phyloP scores from a whole-genome alignment of 805 yeast genomes.

The Wickerhamiella galacta region DNA sequence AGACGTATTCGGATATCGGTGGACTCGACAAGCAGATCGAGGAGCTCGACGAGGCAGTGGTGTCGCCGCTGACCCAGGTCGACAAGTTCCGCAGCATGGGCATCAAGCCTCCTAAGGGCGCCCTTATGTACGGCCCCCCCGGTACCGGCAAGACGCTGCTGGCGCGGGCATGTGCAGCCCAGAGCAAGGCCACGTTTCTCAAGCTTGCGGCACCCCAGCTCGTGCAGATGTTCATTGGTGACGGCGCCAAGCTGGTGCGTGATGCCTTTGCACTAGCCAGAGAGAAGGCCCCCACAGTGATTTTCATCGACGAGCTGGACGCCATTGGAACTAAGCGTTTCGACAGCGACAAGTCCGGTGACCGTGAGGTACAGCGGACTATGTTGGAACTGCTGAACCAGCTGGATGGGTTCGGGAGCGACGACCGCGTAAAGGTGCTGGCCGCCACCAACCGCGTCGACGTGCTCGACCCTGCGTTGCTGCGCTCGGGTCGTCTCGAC shows the following conservation, averaged over 20 bases:
- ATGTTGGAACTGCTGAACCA: conserved; percentile 96
- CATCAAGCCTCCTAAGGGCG: conserved; percentile 96
- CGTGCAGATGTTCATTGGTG: conserved; percentile 97
- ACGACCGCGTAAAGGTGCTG: conserved; percentile 89
- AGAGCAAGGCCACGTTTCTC: conserved; percentile 90
- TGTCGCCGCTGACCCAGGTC: conserved; percentile 94
- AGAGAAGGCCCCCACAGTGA: conserved; percentile 96
- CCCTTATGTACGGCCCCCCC: conserved; percentile 97
- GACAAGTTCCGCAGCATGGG: conserved; percentile 90
- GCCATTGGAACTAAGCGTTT: conserved; percentile 98
- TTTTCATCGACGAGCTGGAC: conserved; percentile 94
- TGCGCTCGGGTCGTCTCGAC: conserved; percentile 94
- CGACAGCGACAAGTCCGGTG: conserved; percentile 94
- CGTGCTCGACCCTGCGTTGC: conserved; percentile 92
- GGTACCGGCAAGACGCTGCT: conserved; percentile 96
- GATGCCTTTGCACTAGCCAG: conserved; percentile 96
- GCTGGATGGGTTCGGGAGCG: conserved; percentile 94
- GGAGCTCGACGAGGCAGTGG: conserved; percentile 96
- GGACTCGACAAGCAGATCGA: conserved; percentile 97
- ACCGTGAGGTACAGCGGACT: conserved; percentile 96
- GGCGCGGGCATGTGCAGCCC: conserved; percentile 98
- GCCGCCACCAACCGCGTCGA: conserved; percentile 99
- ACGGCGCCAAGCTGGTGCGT: conserved; percentile 93
- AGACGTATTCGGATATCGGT: conserved; percentile 93
- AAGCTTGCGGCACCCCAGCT: conserved; percentile 96